Evolutionary conservation across 1,284 basidiomycete genomes (phyloP).

Genomic region (Ustilago cynodontis): DNA sequence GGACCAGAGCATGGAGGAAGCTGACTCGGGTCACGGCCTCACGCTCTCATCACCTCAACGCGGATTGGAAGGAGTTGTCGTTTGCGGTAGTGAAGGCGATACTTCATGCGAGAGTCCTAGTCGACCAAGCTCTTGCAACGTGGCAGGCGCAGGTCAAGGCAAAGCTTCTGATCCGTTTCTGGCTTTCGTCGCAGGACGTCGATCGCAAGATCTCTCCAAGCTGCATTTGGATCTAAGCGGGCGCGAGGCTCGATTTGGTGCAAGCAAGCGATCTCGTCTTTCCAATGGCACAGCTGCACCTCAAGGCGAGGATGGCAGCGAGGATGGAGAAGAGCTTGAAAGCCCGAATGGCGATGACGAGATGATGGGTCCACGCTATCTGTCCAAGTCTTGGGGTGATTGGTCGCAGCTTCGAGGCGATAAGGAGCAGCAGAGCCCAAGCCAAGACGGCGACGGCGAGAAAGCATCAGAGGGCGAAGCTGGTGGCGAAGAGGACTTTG

Average conservation of each 20-base stretch:
- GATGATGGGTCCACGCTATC: conserved; percentile 23
- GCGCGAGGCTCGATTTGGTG: conserved; percentile 6
- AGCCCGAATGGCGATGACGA: conserved; percentile 30
- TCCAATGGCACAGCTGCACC: conserved; percentile 20
- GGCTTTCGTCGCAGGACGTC: conserved; percentile 54
- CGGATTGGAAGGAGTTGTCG: conserved; percentile 10
- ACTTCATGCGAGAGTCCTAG: conserved; percentile 28
- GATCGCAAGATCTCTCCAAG: conserved; percentile 39
- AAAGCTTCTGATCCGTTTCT: conserved; percentile 55
- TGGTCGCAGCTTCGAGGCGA: conserved; percentile 39
- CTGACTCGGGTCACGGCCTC: conserved; percentile 9
- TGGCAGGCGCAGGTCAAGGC: neutral
- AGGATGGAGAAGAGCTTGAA: conserved; percentile 19
- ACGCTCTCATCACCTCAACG: conserved; percentile 51
- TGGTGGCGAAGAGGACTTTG: conserved; percentile 42
- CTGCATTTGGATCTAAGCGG: conserved; percentile 12
- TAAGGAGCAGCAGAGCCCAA: neutral
- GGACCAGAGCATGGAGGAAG: conserved; percentile 47
- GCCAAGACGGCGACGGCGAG: neutral
- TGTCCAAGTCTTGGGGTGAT: conserved; percentile 40
- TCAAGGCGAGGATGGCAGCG: conserved; percentile 2
- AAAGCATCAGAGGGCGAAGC: neutral
- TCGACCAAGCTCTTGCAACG: conserved; percentile 5
- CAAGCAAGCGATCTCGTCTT: conserved; percentile 26
- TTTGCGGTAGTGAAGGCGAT: conserved; percentile 2